A percentile compares a stretch with the other conserved stretches of the same genome.
Conservation (phyloP, 139 green algal genomes). For the Picochlorum sp. region DNA sequence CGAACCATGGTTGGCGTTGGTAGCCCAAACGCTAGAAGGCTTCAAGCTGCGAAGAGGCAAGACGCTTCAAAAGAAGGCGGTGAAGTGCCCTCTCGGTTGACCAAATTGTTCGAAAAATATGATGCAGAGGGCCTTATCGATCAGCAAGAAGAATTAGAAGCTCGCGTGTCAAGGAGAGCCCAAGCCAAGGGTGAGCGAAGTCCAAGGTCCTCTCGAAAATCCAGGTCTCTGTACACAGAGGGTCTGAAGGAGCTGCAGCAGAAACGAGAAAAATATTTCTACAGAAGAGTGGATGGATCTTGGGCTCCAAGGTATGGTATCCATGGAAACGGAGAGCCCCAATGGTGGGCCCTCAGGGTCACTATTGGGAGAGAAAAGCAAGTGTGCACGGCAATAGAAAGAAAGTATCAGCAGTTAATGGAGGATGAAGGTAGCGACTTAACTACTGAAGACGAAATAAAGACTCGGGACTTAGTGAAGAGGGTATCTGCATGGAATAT, state of each 20-base stretch:
- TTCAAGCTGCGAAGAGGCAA: neutral
- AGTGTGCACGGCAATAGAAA: neutral
- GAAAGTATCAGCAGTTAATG: neutral
- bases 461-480: neutral
- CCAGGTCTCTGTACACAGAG: no score
- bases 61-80: neutral
- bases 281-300: neutral
- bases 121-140: neutral
- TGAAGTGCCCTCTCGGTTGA: neutral
- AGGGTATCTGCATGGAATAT: neutral
- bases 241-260: neutral
- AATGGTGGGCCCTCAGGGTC: constrained; percentile 3
- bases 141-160: constrained; percentile 2
- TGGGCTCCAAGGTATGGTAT: neutral
- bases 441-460: neutral
- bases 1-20: no score
- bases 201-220: neutral
- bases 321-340: neutral
- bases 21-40: no score
- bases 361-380: constrained; percentile 1
- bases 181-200: neutral
- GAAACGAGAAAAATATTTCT: neutral
- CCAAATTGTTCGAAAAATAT: constrained; percentile 5
- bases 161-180: neutral
- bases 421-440: neutral